Conservation (phyloP, 345 rosid genomes). For the Boechera stricta region DNA sequence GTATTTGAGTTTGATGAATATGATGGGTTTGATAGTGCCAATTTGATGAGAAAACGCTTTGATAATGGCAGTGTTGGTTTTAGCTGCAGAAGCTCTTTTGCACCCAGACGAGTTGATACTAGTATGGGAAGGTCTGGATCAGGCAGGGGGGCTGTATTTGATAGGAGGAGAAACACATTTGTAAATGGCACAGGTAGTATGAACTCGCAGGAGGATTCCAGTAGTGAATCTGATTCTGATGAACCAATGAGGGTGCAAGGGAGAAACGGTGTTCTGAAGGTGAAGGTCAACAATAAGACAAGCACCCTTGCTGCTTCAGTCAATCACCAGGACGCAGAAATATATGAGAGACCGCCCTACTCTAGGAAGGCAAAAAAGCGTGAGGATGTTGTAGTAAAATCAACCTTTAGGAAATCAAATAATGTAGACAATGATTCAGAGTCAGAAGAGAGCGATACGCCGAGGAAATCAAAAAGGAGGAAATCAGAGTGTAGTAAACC, state of each 20-base stretch:
- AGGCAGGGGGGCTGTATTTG: constrained; percentile 53
- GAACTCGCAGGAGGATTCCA: constrained; percentile 51
- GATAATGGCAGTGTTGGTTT: constrained; percentile 55
- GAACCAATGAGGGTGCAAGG: constrained; percentile 89
- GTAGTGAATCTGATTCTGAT: constrained; percentile 55
- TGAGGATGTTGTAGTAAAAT: constrained; percentile 46
- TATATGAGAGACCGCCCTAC: constrained; percentile 49
- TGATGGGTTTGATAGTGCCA: constrained; percentile 63
- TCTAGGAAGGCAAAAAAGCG: constrained; percentile 48
- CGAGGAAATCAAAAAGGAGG: constrained; percentile 52
- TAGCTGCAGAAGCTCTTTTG: constrained; percentile 49
- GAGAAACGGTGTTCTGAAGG: constrained; percentile 92
- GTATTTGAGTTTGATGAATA: constrained; percentile 86
- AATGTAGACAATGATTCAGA: constrained; percentile 52
- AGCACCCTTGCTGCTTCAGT: constrained; percentile 46
- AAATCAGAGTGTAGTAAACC: constrained; percentile 43
- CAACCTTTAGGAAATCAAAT: constrained; percentile 47
- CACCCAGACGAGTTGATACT: constrained; percentile 49
- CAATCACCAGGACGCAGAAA: constrained; percentile 49
- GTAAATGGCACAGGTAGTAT: constrained; percentile 48
- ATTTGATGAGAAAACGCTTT: constrained; percentile 50
- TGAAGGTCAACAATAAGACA: constrained; percentile 62
- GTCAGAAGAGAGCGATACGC: constrained; percentile 60
- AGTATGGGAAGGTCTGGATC: constrained; percentile 60
- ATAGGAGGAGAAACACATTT: constrained; percentile 53